Base-by-base conservation (phyloP, 441 rosid genomes). In the Jatropha podagrica region DNA sequence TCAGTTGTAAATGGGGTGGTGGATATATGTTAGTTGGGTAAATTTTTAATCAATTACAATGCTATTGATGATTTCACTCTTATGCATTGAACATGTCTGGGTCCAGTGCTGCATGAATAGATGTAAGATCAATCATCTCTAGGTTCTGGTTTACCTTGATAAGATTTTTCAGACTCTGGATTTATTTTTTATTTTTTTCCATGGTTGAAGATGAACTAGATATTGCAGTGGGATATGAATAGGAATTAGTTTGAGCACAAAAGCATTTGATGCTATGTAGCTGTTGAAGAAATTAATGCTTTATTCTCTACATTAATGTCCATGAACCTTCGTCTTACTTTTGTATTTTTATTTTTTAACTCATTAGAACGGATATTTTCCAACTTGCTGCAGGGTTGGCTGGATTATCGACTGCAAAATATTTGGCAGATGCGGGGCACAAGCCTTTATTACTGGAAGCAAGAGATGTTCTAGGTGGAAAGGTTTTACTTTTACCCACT, bases 391-490 rank as follows among this genome's bases (percentile, higher is more conserved):
- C 85, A 95, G 95, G 98, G 71, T 88, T 95, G 94, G 97, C 96
- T 77, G 98, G 99, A 77, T 87, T 95, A 81, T 90, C 99, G 12
- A 89, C 99, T 44, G 96, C 96, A 60, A 93, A 95, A 74, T 95
- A 95, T 85, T 81, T 95, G 78, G 97, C 98, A 12, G 99, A 91
- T 89, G 96, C 98, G 73, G 97, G 99, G 63, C 99, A 95, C 68
- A 84, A 84, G 81, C 98, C 96, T 80, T 38, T 93, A 79, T 73
- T 95, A 80, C 83, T 93, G n/a, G 97, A 95, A 87, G 96, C 92
- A 69, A 88, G 96, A 86, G 99, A 93, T 82, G 98, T 91, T 81
- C 88, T 93, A 61, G 99, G 99, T 62, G 99, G 99, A 87, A 95
- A 95, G 99, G 99, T 92, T 83, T 52, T 68, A 26, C 63, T 59